Evolutionary conservation across 1,284 basidiomycete genomes (phyloP).

Genomic region (Rhodotorula sp.): DNA sequence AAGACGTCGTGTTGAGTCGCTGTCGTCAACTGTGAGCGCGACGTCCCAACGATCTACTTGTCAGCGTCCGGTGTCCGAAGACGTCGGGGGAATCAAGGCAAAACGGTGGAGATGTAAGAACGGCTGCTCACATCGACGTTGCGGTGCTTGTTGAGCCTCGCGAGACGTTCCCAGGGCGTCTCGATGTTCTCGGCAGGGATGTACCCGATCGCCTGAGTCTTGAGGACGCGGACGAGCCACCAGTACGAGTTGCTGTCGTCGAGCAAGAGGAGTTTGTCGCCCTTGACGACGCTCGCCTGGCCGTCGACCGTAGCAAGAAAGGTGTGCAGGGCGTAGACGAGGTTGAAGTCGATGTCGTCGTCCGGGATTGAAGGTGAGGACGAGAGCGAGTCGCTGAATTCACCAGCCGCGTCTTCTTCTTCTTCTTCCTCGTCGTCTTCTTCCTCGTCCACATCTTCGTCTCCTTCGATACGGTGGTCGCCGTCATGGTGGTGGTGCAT

Average conservation of each 20-base stretch:
- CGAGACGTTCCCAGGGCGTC: constrained; percentile 93
- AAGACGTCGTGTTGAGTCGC: constrained; percentile 46
- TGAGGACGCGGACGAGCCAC: constrained; percentile 95
- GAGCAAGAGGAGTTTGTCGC: constrained; percentile 87
- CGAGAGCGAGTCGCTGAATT: constrained; percentile 52
- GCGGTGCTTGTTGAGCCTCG: constrained; percentile 92
- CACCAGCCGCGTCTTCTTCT: constrained; percentile 38
- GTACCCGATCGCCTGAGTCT: constrained; percentile 98
- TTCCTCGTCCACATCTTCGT: background rate
- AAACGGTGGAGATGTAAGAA: background rate
- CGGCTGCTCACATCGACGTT: constrained; percentile 80
- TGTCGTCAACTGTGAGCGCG: constrained; percentile 43
- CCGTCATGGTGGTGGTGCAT: background rate
- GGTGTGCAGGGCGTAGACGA: constrained; percentile 84
- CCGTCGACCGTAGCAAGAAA: constrained; percentile 95
- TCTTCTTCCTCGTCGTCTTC: constrained; percentile 27
- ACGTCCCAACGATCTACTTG: no score
- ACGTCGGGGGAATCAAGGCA: no score
- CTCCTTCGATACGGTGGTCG: background rate
- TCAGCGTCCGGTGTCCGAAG: no score
- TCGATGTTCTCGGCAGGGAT: constrained; percentile 99
- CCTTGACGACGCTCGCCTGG: constrained; percentile 93
- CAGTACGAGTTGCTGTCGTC: constrained; percentile 97
- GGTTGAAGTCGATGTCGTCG: constrained; percentile 84
- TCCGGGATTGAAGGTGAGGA: constrained; percentile 81